Base-by-base conservation (phyloP, 2,329 filamentous ascomycete species). In the Chalara sp. region DNA sequence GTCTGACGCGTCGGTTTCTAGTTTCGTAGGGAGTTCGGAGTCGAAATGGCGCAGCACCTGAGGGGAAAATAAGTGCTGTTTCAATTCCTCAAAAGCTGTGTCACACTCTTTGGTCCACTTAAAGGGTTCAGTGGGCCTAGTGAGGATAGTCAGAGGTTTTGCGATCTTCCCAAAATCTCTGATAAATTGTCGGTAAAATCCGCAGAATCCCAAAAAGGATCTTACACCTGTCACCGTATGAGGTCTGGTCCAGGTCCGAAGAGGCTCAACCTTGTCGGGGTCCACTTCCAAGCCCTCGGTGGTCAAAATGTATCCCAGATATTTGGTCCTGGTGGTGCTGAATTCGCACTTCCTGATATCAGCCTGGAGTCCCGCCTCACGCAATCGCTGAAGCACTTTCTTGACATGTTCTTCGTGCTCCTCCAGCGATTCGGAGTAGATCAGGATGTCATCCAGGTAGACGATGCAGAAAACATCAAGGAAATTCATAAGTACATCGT, bases 311-410 rank as follows among this genome's bases (percentile, higher is more conserved):
- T 44, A 51, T 1, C 52, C 49, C 5, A 54, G 37, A 35, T 51
- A 54, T 29, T 54, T 54, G 5, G 40, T 51, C 2, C 30, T 8
- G 1, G 1, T 54, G 1, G 46, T 30, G 6, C 29, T 2, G 12
- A 51, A 51, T 37, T 49, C 31, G 39, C 7, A 51, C 35, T 51
- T 51, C 13, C 47, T 51, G 31, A 51, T 41, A 39, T 51, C 13
- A 6, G 28, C 48, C 39, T 54, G 12, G 12, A 54, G 21, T 3
- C 52, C 33, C 30, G 33, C 41, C 13, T 35, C 29, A 12, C n/a
- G 8, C 7, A 52, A 21, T 33, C 41, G 7, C 32, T 40, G 12
- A 11, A 50, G 10, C 1, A 50, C 42, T 21, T 29, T 6, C 33
- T 47, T 47, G 4, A 50, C 7, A 41, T 50, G 28, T 4, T n/a